phyloP scores from a whole-genome alignment of 441 rosid genomes.

The Populus tomentosa region DNA sequence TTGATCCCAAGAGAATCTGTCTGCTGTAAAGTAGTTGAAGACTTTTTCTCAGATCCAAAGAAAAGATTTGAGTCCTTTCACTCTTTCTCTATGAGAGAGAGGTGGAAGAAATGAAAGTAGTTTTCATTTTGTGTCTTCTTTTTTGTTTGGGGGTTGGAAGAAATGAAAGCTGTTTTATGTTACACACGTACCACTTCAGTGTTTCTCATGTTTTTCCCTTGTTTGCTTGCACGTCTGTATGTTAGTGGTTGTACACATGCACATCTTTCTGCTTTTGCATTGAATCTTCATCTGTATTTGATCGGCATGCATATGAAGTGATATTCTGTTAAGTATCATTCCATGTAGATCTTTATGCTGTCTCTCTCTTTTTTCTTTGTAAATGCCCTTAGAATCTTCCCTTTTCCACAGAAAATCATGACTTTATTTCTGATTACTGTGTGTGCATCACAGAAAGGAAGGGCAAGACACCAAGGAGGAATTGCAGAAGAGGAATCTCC shows the following conservation, averaged over 20 bases:
- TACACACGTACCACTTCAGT: neutral
- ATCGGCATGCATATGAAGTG: neutral
- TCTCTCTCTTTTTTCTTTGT: no score
- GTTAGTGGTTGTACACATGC: neutral
- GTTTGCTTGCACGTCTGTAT: neutral
- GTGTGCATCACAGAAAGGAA: slow-evolving; percentile 58
- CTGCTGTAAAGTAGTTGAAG: no score
- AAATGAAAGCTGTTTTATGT: neutral
- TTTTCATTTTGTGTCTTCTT: no score
- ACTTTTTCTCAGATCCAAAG: no score
- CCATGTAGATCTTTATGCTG: neutral
- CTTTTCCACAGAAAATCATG: neutral
- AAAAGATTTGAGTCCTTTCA: no score
- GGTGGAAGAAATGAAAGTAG: no score
- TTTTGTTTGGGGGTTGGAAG: no score
- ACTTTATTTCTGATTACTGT: slow-evolving; percentile 8
- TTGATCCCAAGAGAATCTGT: no score
- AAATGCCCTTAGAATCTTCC: neutral
- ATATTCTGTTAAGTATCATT: neutral
- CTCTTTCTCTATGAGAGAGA: no score
- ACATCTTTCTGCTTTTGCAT: neutral
- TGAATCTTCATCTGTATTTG: neutral
- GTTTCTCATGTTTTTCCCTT: neutral
- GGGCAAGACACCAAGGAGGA: slow-evolving; percentile 94
- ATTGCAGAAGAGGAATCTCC: slow-evolving; percentile 76